A percentile compares a stretch with the other conserved stretches of the same genome.
Conservation (phyloP, 31 red algal species). For the Endocladia muricata region DNA sequence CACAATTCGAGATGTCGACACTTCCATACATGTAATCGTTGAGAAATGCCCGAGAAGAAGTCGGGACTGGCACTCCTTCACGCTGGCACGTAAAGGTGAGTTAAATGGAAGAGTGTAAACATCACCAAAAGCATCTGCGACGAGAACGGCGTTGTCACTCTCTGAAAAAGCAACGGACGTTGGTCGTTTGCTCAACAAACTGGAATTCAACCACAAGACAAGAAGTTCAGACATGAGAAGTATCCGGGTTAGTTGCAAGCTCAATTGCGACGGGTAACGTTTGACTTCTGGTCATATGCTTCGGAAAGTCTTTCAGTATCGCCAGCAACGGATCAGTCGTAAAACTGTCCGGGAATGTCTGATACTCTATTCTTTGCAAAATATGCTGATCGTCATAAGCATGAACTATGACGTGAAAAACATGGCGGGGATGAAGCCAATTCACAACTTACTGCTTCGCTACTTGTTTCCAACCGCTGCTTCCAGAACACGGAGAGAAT, state of each 20-base stretch:
- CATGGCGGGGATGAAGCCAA: too few relatives aligned
- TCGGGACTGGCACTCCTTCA: constrained; percentile 1
- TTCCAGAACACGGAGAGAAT: background rate
- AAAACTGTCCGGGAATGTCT: constrained; percentile 18
- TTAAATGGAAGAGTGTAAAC: constrained; percentile 22
- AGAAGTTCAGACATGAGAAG: background rate
- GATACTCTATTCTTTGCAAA: constrained; percentile 54
- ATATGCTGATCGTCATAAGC: constrained; percentile 16
- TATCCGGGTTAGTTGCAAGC: background rate
- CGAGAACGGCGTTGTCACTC: background rate
- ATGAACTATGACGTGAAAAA: background rate
- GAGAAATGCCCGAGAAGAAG: constrained; percentile 44
- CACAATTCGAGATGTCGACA: constrained; percentile 3
- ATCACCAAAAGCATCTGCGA: constrained; percentile 50
- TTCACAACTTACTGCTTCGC: constrained; percentile 29
- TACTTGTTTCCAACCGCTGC: background rate
- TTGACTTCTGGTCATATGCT: background rate
- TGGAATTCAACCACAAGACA: background rate
- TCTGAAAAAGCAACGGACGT: constrained; percentile 9
- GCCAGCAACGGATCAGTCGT: constrained; percentile 6
- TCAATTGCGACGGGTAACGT: background rate
- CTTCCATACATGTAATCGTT: constrained; percentile 21
- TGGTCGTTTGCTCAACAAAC: constrained; percentile 32
- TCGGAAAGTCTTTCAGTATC: constrained; percentile 42
- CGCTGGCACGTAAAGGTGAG: background rate